Base-by-base conservation (phyloP, 495 filamentous ascomycete genomes). In the Aspergillus bridgeri region DNA sequence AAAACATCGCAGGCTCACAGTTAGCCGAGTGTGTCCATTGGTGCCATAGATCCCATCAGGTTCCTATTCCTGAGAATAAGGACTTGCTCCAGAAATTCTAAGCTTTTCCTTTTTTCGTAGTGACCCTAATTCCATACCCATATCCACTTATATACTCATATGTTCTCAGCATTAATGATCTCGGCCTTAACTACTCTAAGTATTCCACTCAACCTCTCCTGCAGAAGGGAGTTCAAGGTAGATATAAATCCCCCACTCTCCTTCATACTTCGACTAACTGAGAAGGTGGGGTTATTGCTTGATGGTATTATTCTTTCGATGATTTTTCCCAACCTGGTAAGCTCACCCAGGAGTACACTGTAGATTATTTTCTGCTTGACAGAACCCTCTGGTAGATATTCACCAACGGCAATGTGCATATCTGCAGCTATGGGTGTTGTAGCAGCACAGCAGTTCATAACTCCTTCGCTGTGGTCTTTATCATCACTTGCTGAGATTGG, bases 281-380 rank as follows among this genome's bases (percentile, higher is more conserved):
- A 48, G 46, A 48, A 23, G 46, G 9, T 6, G 46, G 46, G 46
- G 46, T 48, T 48, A 20, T 48, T 48, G 20, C 46, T 48, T 21
- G 46, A 48, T 23, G 46, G 46, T 48, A 48, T 48, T 48, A 48
- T 48, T 48, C 46, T 48, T 48, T 48, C 46, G 9, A 48, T 48
- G 3, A 48, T 48, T 21, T 48, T 48, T 48, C 46, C 46, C 19
- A 48, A 7, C 23, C 46, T 48, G 46, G 46, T 48, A 48, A 48
- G 46, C 46, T 48, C 46, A 23, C 46, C 23, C 6, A 48, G 46
- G 23, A 48, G 46, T 48, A 48, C 46, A 23, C 46, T 48, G 46
- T 8, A 48, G 46, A 48, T 48, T 20, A 48, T 48, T 23, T 48
- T 48, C 46, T 48, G 46, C 46, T 48, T 48, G 46, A 48, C 46